These are phyloP conservation scores for Camellia oleifera DNA, from an alignment of 179 eudicot genomes.

Conservation along the genomic window DNA sequence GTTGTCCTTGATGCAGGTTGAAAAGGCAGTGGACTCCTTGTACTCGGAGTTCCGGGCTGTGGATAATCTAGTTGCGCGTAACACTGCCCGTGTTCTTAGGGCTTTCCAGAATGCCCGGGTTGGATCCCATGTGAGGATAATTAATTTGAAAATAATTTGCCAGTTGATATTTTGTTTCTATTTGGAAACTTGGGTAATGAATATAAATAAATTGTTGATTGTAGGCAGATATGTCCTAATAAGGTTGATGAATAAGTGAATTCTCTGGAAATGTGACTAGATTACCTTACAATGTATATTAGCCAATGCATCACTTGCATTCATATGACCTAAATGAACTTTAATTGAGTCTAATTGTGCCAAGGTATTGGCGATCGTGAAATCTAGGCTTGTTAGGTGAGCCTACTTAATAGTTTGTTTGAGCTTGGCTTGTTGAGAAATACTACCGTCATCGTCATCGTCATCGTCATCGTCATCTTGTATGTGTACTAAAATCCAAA, in stretches of 20 bases:
- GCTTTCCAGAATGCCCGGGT: conserved; percentile 91
- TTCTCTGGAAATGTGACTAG: background rate
- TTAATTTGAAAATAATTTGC: background rate
- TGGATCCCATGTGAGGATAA: conserved; percentile 74
- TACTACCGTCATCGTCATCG: background rate
- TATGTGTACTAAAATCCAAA: background rate
- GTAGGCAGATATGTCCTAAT: background rate
- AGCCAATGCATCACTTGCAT: background rate
- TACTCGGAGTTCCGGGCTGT: conserved; percentile 74
- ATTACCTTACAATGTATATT: background rate
- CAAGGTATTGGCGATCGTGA: background rate
- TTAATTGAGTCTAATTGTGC: background rate
- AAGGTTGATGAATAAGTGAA: background rate
- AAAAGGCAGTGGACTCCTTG: conserved; percentile 73
- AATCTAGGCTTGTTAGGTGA: background rate
- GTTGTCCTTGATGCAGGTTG: conserved; percentile 49
- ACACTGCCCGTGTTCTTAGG: conserved; percentile 75
- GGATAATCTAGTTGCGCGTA: conserved; percentile 83
- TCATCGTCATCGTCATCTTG: background rate
- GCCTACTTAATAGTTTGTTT: background rate
- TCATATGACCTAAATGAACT: background rate
- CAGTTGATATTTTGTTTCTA: background rate
- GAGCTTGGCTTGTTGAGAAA: background rate
- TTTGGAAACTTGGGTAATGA: background rate
- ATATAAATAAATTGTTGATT: background rate